Conservation (phyloP, 2,329 filamentous ascomycete species). For the Fusarium sarcochroum region DNA sequence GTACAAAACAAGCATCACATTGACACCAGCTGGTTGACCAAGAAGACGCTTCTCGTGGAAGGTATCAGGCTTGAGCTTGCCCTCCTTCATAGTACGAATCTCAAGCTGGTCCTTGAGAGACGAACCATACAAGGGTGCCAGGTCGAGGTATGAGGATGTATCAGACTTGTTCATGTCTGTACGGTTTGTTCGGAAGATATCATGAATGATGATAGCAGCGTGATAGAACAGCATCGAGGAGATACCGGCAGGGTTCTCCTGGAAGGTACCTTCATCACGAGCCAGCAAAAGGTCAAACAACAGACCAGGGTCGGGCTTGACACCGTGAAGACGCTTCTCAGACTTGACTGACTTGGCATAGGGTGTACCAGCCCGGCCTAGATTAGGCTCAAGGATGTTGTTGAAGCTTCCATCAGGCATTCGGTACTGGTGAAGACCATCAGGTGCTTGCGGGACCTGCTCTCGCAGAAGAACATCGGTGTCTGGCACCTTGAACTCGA, state of each 20-base stretch:
- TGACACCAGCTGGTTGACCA: slow-evolving; percentile 78
- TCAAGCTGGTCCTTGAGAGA: slow-evolving; percentile 72
- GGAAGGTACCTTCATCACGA: slow-evolving; percentile 64
- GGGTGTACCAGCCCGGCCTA: slow-evolving; percentile 75
- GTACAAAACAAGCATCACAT: slow-evolving; percentile 77
- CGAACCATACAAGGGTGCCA: slow-evolving; percentile 80
- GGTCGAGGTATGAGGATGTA: slow-evolving; percentile 81
- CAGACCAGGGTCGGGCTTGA: slow-evolving; percentile 74
- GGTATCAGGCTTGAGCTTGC: slow-evolving; percentile 79
- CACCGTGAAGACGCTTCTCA: slow-evolving; percentile 67
- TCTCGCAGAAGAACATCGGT: slow-evolving; percentile 56
- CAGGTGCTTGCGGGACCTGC: slow-evolving; percentile 53
- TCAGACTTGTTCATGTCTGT: slow-evolving; percentile 73
- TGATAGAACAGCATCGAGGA: slow-evolving; percentile 83
- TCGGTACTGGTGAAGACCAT: slow-evolving; percentile 55
- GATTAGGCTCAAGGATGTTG: slow-evolving; percentile 72
- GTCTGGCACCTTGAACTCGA: slow-evolving; percentile 58
- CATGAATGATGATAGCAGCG: slow-evolving; percentile 71
- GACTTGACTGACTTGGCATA: slow-evolving; percentile 78
- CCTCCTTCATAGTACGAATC: slow-evolving; percentile 74
- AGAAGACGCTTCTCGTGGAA: slow-evolving; percentile 76
- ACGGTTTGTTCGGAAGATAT: slow-evolving; percentile 62
- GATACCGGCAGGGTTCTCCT: slow-evolving; percentile 78
- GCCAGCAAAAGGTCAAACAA: slow-evolving; percentile 79
- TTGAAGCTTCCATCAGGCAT: slow-evolving; percentile 61